Conservation (phyloP, 225 moss, liverwort and hornwort genomes). For the Polytrichum formosum region DNA sequence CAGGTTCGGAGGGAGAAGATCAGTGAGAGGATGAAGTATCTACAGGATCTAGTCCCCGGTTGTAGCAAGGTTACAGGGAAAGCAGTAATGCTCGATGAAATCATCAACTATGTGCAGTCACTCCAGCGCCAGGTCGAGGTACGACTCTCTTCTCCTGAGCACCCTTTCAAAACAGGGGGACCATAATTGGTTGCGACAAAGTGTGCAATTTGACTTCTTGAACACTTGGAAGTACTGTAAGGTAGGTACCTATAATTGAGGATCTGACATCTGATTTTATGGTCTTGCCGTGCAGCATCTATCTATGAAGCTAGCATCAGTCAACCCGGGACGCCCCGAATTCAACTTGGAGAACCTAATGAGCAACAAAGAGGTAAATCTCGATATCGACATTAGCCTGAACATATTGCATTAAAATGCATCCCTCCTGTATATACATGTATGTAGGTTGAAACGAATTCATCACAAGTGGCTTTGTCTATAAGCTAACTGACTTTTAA, state of each 20-base stretch:
- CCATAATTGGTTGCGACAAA: background rate
- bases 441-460: too few species aligned
- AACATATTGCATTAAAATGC: too few species aligned
- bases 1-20: conserved; percentile 45
- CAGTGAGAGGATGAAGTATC: conserved; percentile 47
- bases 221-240: background rate
- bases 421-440: too few species aligned
- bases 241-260: too few species aligned
- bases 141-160: background rate
- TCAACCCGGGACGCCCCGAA: conserved; percentile 20
- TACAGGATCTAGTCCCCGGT: conserved; percentile 47
- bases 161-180: background rate
- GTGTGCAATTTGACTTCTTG: background rate
- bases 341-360: conserved; percentile 20
- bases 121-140: conserved; percentile 54
- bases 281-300: conserved; percentile 22
- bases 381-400: too few species aligned
- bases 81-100: conserved; percentile 52
- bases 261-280: background rate
- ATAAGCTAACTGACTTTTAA: too few species aligned
- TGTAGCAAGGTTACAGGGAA: conserved; percentile 53
- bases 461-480: too few species aligned
- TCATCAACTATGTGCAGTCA: conserved; percentile 50
- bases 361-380: conserved; percentile 26
- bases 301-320: conserved; percentile 48